Evolutionary conservation across 2,329 filamentous ascomycete species (phyloP).

Genomic region (Epichloe sylvatica): DNA sequence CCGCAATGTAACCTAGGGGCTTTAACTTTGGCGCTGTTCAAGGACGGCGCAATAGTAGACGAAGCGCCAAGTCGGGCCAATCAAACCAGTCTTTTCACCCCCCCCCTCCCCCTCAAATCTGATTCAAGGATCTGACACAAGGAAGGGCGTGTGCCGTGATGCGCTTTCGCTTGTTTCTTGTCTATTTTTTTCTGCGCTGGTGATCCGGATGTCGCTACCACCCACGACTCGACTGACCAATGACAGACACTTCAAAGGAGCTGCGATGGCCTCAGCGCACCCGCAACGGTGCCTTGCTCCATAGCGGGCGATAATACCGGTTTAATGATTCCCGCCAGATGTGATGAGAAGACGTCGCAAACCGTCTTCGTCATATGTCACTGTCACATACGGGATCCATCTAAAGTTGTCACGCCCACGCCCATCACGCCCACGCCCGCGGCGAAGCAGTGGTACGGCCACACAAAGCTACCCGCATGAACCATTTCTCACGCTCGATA

Average conservation of each 20-base stretch:
- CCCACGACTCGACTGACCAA: background rate
- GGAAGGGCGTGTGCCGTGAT: background rate
- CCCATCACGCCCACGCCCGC: background rate
- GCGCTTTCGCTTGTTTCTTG: background rate
- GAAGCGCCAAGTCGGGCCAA: constrained; percentile 1
- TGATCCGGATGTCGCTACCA: background rate
- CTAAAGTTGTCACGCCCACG: background rate
- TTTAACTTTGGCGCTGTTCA: constrained; percentile 2
- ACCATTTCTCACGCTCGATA: background rate
- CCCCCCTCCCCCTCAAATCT: background rate
- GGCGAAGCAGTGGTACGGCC: background rate
- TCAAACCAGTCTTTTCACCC: background rate
- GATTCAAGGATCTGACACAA: background rate
- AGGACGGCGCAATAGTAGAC: background rate
- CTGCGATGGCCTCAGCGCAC: background rate
- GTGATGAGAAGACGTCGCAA: background rate
- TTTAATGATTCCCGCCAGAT: background rate
- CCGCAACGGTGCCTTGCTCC: background rate
- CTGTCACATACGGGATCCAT: background rate
- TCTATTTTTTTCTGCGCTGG: background rate
- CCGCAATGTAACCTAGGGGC: constrained; percentile 7
- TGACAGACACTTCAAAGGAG: background rate
- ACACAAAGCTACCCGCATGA: background rate
- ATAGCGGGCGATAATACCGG: background rate
- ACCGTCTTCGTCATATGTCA: background rate